Evolutionary conservation across 139 green algal species (phyloP).

Genomic region (Klebsormidium nitens): DNA sequence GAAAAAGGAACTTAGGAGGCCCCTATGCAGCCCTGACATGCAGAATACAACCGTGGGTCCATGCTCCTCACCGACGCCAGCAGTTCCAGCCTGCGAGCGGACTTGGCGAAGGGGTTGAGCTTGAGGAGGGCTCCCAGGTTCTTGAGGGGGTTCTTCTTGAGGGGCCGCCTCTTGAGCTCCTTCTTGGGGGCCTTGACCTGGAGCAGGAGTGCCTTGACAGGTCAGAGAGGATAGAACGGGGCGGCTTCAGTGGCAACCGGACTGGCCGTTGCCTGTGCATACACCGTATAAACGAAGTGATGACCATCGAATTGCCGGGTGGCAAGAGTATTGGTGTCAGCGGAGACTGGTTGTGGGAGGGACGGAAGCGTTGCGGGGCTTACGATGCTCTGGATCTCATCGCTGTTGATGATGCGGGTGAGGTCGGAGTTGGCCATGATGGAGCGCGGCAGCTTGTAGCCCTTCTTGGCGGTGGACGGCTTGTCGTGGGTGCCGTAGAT

Average conservation of each 20-base stretch:
- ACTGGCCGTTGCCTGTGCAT: too few species aligned
- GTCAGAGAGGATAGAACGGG: too few species aligned
- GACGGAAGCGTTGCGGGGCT: constrained; percentile 22
- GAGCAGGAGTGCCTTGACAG: too few species aligned
- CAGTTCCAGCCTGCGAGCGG: constrained; percentile 51
- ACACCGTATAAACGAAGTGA: too few species aligned
- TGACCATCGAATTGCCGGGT: too few species aligned
- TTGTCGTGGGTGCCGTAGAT: constrained; percentile 68
- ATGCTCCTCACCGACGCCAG: constrained; percentile 24
- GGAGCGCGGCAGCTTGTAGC: constrained; percentile 82
- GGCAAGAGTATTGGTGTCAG: too few species aligned
- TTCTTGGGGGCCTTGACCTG: constrained; percentile 54
- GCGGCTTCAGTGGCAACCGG: too few species aligned
- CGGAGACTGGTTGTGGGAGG: too few species aligned
- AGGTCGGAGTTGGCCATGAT: constrained; percentile 93
- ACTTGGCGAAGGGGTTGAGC: constrained; percentile 94
- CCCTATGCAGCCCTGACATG: constrained; percentile 13
- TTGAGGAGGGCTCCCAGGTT: constrained; percentile 93
- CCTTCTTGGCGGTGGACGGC: constrained; percentile 79
- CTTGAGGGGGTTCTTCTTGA: constrained; percentile 98
- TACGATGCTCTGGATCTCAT: constrained; percentile 88
- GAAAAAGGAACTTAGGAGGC: constrained; percentile 11
- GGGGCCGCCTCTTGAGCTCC: constrained; percentile 42
- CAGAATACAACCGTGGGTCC: background rate
- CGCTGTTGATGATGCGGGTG: constrained; percentile 90